These are phyloP conservation scores for Blastocystis sp. DNA, from an alignment of 352 stramenopile genomes.

Conservation along the genomic window DNA sequence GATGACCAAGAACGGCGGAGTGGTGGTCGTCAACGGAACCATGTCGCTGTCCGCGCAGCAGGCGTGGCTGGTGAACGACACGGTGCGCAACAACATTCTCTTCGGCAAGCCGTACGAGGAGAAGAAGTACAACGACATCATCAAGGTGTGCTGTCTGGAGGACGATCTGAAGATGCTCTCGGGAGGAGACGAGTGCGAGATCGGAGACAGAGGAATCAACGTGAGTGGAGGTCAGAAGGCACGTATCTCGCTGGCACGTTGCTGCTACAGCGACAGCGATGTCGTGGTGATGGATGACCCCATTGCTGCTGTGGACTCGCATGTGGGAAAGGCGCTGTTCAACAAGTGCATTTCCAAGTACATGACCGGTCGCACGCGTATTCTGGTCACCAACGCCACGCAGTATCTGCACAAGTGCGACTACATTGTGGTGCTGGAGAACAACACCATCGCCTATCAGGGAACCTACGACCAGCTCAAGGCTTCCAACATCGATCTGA, in stretches of 20 bases:
- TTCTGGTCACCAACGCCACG: conserved; percentile 68
- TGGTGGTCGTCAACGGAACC: conserved; percentile 61
- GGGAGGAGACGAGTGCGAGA: conserved; percentile 71
- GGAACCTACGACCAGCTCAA: conserved; percentile 63
- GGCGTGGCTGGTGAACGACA: conserved; percentile 80
- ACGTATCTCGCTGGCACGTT: conserved; percentile 62
- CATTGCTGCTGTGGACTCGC: conserved; percentile 63
- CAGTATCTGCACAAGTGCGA: conserved; percentile 65
- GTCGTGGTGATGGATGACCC: conserved; percentile 62
- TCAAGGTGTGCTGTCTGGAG: conserved; percentile 68
- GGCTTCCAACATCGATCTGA: conserved; percentile 58
- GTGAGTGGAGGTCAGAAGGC: conserved; percentile 69
- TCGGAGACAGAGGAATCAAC: conserved; percentile 71
- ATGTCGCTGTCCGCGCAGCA: conserved; percentile 77
- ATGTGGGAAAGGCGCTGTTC: conserved; percentile 67
- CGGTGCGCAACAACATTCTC: conserved; percentile 81
- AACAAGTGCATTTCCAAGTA: conserved; percentile 66
- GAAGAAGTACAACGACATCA: conserved; percentile 64
- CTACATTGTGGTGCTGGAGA: conserved; percentile 63
- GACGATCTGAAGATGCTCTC: conserved; percentile 71
- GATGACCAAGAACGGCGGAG: conserved; percentile 65
- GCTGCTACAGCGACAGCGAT: conserved; percentile 64
- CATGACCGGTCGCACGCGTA: conserved; percentile 65
- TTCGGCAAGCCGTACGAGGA: conserved; percentile 69
- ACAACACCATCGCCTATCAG: conserved; percentile 64